Base-by-base conservation (phyloP, 805 yeast species). In the Wickerhamiella allomyrinae region DNA sequence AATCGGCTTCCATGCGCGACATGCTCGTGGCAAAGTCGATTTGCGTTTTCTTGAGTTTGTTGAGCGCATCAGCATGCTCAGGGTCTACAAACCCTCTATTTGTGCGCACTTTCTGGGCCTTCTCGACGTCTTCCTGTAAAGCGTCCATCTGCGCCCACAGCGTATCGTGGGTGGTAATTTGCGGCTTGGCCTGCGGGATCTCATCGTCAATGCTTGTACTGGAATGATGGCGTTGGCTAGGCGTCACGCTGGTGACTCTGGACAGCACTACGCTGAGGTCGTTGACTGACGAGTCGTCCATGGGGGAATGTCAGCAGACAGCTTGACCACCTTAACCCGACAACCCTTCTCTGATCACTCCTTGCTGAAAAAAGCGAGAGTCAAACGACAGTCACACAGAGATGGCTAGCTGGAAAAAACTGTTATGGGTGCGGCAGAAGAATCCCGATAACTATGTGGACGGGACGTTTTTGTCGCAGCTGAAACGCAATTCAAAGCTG, bases 361-460 rank as follows among this genome's bases (percentile, higher is more conserved):
- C n/a, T n/a, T n/a, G n/a, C n/a, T n/a, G n/a, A n/a, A n/a, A n/a
- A n/a, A n/a, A n/a, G n/a, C n/a, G n/a, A n/a, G n/a, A n/a, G n/a
- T n/a, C n/a, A n/a, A n/a, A n/a, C n/a, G n/a, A n/a, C n/a, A n/a
- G n/a, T n/a, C n/a, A n/a, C n/a, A n/a, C n/a, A n/a, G n/a, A n/a
- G n/a, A n/a, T n/a, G n/a, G n/a, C n/a, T n/a, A 33, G 76, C 19
- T 87, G 97, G 97, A 71, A 79, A 53, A 81, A 91, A 54, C 71
- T 86, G 29, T 69, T 89, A 10, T 91, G 94, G 79, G 71, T 80
- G 25, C 70, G 73, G 44, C 95, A 87, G 57, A 80, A 80, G 11
- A 87, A 77, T 55, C 93, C 94, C 0, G 98, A 89, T 58, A 91
- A 87, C 59, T 84, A 83, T 61, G 89, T 94, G 1, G 93, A 86